Evolutionary conservation across 2,329 filamentous ascomycete genomes (phyloP).

Genomic region (Rugonectria rugulosa): DNA sequence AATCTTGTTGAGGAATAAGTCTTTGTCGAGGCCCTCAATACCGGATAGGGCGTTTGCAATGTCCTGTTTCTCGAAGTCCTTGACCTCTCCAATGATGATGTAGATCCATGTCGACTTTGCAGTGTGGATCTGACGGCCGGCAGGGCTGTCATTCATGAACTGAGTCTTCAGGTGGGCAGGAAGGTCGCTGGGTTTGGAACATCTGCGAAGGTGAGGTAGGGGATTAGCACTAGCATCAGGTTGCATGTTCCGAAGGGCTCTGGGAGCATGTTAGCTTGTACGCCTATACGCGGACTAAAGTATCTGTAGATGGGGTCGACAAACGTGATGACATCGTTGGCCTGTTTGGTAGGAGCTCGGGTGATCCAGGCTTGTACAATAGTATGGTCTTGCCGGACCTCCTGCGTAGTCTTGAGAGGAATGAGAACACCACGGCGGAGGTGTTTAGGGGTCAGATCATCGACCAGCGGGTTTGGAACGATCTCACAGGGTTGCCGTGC

Average conservation of each 20-base stretch:
- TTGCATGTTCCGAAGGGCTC: constrained; percentile 63
- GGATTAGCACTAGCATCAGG: constrained; percentile 69
- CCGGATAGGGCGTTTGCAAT: constrained; percentile 56
- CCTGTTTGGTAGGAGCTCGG: constrained; percentile 73
- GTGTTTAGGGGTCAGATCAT: constrained; percentile 46
- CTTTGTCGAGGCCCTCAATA: constrained; percentile 59
- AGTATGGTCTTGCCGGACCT: constrained; percentile 65
- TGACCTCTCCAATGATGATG: constrained; percentile 61
- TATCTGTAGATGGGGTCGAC: constrained; percentile 39
- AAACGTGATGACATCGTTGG: constrained; percentile 77
- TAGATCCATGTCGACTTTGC: constrained; percentile 68
- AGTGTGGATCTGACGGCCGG: constrained; percentile 64
- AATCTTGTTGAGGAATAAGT: constrained; percentile 67
- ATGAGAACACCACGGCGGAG: constrained; percentile 60
- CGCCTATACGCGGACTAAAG: not conserved
- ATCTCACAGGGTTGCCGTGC: constrained; percentile 33
- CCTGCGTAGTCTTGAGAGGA: constrained; percentile 70
- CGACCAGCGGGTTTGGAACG: constrained; percentile 48
- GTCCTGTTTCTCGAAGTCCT: constrained; percentile 61
- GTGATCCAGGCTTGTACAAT: constrained; percentile 74
- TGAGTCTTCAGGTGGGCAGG: constrained; percentile 69
- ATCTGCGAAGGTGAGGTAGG: constrained; percentile 76
- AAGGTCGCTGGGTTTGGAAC: constrained; percentile 74
- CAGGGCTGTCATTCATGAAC: constrained; percentile 65
- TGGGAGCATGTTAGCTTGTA: constrained; percentile 40